Percentiles rank a stretch among this genome's conserved stretches.
Evolutionary conservation across 2,329 filamentous ascomycete genomes (phyloP).

Genomic region (Calonectria leucothoes): DNA sequence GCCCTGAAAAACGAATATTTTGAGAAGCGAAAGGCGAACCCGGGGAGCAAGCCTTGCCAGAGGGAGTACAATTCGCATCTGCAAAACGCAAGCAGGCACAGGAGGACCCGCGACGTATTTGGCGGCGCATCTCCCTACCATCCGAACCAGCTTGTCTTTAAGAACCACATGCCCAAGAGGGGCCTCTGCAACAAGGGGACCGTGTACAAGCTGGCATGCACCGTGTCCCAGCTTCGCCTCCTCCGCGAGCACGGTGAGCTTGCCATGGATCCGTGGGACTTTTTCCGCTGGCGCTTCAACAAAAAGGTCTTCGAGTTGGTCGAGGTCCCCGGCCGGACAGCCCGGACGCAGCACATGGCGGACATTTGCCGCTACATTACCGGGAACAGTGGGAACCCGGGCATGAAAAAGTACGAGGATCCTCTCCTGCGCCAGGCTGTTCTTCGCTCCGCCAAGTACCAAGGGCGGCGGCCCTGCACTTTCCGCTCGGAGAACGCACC

Average conservation of each 20-base stretch:
- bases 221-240: conserved; percentile 44
- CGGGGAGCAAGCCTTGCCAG: background rate
- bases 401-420: conserved; percentile 37
- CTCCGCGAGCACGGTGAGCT: conserved; percentile 41
- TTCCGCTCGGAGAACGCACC: background rate
- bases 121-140: conserved; percentile 44
- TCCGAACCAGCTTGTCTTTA: conserved; percentile 51
- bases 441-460: conserved; percentile 38
- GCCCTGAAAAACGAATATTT: background rate
- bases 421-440: conserved; percentile 43
- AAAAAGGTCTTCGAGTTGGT: background rate
- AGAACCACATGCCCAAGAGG: conserved; percentile 42
- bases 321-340: background rate
- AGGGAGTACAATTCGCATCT: background rate
- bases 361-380: conserved; percentile 29
- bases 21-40: background rate
- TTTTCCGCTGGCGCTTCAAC: conserved; percentile 47
- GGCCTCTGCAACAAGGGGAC: conserved; percentile 49
- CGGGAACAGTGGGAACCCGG: conserved; percentile 3
- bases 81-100: conserved; percentile 48
- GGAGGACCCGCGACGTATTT: conserved; percentile 51
- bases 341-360: conserved; percentile 19
- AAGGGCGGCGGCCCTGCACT: background rate
- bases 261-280: conserved; percentile 52
- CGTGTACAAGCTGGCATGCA: conserved; percentile 50